Evolutionary conservation across 2,329 filamentous ascomycete genomes (phyloP).

Genomic region (Teratosphaeriaceae sp.): DNA sequence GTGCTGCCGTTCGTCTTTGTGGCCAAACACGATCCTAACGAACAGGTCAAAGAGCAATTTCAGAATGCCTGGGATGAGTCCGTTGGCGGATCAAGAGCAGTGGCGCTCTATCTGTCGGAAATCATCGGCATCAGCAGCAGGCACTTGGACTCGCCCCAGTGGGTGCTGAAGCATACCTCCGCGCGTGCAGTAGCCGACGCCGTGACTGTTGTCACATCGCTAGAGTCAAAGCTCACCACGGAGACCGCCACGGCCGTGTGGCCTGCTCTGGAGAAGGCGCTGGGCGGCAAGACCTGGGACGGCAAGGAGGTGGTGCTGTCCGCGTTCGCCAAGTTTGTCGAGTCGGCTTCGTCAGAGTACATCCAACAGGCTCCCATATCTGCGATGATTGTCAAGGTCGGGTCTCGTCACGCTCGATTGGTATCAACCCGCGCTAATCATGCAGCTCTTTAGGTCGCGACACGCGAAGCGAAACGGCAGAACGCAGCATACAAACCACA

Average conservation of each 20-base stretch:
- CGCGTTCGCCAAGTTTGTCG: constrained; percentile 71
- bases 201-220: constrained; percentile 52
- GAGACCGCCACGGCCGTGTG: constrained; percentile 49
- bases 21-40: constrained; percentile 76
- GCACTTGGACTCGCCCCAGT: constrained; percentile 72
- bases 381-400: constrained; percentile 59
- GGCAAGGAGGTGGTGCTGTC: constrained; percentile 82
- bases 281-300: constrained; percentile 85
- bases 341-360: constrained; percentile 55
- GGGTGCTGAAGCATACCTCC: constrained; percentile 84
- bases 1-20: constrained; percentile 85
- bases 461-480: constrained; percentile 86
- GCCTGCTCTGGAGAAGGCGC: constrained; percentile 73
- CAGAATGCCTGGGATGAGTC: constrained; percentile 84
- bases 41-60: constrained; percentile 73
- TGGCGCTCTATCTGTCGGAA: constrained; percentile 77
- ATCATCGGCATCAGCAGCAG: constrained; percentile 63
- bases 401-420: constrained; percentile 11
- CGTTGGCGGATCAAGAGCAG: constrained; percentile 74
- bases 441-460: constrained; percentile 65
- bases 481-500: constrained; percentile 77
- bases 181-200: constrained; percentile 74
- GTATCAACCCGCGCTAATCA: too few relatives aligned
- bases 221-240: constrained; percentile 50
- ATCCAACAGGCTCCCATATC: constrained; percentile 52